phyloP scores from a whole-genome alignment of 1,139 yeast genomes.

The Yamadazyma sp. region DNA sequence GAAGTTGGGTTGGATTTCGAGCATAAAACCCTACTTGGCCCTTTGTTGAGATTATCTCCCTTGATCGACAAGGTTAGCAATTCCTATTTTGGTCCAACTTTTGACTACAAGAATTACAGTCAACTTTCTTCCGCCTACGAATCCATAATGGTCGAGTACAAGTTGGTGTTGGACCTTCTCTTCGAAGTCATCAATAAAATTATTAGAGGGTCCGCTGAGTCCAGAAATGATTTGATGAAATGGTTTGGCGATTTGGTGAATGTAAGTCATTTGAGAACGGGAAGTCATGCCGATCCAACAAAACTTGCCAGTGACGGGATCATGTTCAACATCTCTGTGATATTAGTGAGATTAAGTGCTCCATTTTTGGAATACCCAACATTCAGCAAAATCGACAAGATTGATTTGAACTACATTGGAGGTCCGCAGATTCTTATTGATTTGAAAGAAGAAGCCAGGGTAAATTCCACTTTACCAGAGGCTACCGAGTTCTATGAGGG shows the following conservation, averaged over 20 bases:
- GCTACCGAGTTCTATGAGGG: conserved; percentile 54
- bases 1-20: conserved; percentile 55
- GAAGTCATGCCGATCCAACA: conserved; percentile 74
- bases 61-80: conserved; percentile 46
- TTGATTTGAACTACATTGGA: conserved; percentile 63
- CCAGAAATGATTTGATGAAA: conserved; percentile 61
- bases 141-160: conserved; percentile 61
- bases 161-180: conserved; percentile 55
- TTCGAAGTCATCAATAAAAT: conserved; percentile 72
- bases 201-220: conserved; percentile 68
- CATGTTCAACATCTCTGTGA: conserved; percentile 71
- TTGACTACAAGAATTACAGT: conserved; percentile 33
- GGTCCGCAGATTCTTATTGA: conserved; percentile 50
- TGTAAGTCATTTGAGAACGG: conserved; percentile 81
- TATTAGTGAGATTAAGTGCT: conserved; percentile 69
- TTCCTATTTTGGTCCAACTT: conserved; percentile 47
- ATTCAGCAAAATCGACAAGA: conserved; percentile 67
- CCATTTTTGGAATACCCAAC: conserved; percentile 77
- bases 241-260: conserved; percentile 76
- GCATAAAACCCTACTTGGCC: conserved; percentile 68
- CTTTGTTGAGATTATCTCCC: conserved; percentile 76
- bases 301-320: conserved; percentile 77
- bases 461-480: conserved; percentile 73
- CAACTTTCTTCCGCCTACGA: conserved; percentile 51
- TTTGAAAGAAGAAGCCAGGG: conserved; percentile 77